Conservation (phyloP, 345 rosid species). For the Psidium guajava region DNA sequence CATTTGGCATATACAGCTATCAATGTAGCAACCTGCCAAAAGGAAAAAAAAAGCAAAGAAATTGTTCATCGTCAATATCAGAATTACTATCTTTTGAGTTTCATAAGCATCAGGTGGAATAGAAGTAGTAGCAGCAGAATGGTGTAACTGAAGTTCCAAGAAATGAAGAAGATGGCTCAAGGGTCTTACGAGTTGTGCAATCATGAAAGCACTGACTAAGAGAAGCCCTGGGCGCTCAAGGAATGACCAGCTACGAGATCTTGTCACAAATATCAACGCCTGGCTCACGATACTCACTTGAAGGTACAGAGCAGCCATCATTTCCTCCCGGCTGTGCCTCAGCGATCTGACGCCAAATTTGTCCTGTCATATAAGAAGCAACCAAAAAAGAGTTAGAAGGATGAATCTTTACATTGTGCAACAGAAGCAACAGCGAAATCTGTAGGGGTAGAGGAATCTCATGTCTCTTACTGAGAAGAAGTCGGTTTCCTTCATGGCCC, state of each 20-base stretch:
- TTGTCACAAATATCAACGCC: constrained; percentile 82
- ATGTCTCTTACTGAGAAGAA: constrained; percentile 52
- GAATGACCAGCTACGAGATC: constrained; percentile 90
- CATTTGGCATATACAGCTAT: constrained; percentile 66
- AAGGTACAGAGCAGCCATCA: constrained; percentile 79
- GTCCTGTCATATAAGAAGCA: constrained; percentile 24
- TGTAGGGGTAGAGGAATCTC: neutral
- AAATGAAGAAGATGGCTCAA: neutral
- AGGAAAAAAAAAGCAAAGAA: neutral
- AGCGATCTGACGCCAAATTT: constrained; percentile 47
- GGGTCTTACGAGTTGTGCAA: constrained; percentile 59
- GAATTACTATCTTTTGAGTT: neutral
- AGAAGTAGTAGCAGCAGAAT: neutral
- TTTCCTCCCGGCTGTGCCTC: constrained; percentile 23
- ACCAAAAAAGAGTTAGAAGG: neutral
- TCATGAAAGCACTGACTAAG: constrained; percentile 40
- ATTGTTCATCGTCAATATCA: neutral
- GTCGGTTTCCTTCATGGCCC: constrained; percentile 48
- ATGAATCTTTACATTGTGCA: neutral
- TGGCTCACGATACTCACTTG: constrained; percentile 99
- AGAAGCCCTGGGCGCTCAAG: constrained; percentile 66
- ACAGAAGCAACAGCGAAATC: neutral
- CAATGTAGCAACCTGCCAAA: constrained; percentile 49
- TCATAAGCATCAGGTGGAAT: neutral
- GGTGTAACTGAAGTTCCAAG: neutral